Percentiles rank a stretch among this genome's conserved stretches.
Conservation (phyloP, 1,284 basidiomycete species). For the Rhodotorula sp. region DNA sequence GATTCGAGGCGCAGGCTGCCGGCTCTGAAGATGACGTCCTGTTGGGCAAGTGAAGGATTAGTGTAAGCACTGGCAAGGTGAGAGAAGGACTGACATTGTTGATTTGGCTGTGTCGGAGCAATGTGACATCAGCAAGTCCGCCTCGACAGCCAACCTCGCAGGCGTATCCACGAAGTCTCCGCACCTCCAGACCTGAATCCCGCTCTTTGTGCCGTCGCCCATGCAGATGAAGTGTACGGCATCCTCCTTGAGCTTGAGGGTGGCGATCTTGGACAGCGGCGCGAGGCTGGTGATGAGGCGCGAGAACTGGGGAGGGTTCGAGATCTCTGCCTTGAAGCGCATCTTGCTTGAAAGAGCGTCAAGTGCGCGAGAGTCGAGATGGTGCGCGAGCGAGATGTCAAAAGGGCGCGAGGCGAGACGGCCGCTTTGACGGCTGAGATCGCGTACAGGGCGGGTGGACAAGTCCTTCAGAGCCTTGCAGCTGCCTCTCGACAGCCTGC, state of each 20-base stretch:
- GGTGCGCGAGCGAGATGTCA: not conserved
- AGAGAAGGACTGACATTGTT: constrained; percentile 17
- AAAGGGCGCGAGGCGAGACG: not conserved
- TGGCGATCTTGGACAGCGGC: constrained; percentile 46
- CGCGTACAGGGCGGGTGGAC: no score
- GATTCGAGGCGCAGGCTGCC: constrained; percentile 49
- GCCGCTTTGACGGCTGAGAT: no score
- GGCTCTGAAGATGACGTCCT: constrained; percentile 44
- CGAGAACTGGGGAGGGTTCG: constrained; percentile 45
- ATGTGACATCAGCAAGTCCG: not conserved
- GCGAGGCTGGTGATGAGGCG: constrained; percentile 43
- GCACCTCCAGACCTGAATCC: constrained; percentile 50
- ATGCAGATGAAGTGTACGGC: constrained; percentile 48
- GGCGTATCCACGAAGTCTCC: constrained; percentile 6
- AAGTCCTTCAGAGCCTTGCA: no score
- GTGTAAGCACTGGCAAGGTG: not conserved
- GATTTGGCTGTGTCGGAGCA: constrained; percentile 26
- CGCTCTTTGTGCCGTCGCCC: constrained; percentile 40
- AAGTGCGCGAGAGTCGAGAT: not conserved
- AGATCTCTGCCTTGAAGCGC: constrained; percentile 48
- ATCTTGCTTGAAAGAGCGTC: constrained; percentile 13
- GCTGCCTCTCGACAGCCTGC: no score
- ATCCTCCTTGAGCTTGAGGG: constrained; percentile 47
- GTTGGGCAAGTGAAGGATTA: not conserved
- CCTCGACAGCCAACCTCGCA: not conserved